Percentiles rank a stretch among this genome's conserved stretches.
These are phyloP conservation scores for Waltergamsia citrina DNA, from an alignment of 2,329 filamentous ascomycete genomes.

Conservation along the genomic window DNA sequence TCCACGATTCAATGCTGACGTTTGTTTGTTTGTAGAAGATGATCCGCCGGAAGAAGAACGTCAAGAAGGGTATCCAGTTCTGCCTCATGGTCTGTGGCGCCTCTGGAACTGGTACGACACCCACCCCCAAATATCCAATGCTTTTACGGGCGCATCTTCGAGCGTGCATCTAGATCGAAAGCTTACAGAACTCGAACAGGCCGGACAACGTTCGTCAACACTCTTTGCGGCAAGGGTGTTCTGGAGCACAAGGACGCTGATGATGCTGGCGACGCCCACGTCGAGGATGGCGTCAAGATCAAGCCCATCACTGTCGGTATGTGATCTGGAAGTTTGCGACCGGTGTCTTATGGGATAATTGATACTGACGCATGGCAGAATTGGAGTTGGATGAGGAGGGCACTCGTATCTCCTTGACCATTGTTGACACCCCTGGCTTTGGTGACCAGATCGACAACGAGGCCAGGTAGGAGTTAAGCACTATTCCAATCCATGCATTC, in stretches of 20 bases:
- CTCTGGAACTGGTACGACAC: slow-evolving; percentile 81
- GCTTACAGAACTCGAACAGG: slow-evolving; percentile 39
- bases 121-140: slow-evolving; percentile 4
- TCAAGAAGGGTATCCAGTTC: slow-evolving; percentile 99
- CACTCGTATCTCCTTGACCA: slow-evolving; percentile 94
- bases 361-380: too few species aligned
- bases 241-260: slow-evolving; percentile 88
- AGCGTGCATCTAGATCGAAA: neutral
- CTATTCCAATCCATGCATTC: neutral
- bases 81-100: slow-evolving; percentile 99
- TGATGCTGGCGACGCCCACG: slow-evolving; percentile 76
- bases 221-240: slow-evolving; percentile 90
- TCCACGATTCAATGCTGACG: too few species aligned
- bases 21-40: too few species aligned
- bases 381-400: slow-evolving; percentile 96
- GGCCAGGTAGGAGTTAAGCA: slow-evolving; percentile 57
- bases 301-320: slow-evolving; percentile 95
- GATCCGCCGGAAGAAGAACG: slow-evolving; percentile 99
- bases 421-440: slow-evolving; percentile 96
- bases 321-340: too few species aligned
- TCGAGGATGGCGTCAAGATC: slow-evolving; percentile 97
- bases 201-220: slow-evolving; percentile 98
- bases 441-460: slow-evolving; percentile 99
- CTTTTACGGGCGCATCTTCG: neutral
- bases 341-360: too few species aligned